Conservation (phyloP, 768 basidiomycete genomes). For the Lentinula edodes region DNA sequence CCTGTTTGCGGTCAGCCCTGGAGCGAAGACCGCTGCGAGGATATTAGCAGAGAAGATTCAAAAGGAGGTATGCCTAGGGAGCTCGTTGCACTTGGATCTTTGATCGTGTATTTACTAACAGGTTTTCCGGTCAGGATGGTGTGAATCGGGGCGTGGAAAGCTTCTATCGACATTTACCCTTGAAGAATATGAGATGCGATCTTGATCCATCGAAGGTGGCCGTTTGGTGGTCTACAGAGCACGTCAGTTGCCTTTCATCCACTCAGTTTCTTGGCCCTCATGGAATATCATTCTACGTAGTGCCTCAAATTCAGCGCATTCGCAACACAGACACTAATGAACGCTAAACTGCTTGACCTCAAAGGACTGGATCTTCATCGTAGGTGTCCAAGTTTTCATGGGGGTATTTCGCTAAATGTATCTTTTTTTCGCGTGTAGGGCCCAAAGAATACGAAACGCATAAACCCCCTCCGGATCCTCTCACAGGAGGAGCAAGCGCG, state of each 20-base stretch:
- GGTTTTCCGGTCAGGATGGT: constrained; percentile 33
- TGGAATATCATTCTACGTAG: constrained; percentile 14
- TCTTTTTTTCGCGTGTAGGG: constrained; percentile 19
- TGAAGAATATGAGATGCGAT: constrained; percentile 62
- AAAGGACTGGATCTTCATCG: constrained; percentile 44
- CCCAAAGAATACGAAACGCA: constrained; percentile 38
- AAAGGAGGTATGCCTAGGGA: constrained; percentile 31
- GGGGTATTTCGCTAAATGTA: background rate
- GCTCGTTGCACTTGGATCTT: background rate
- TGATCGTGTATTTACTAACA: background rate
- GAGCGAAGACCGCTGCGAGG: constrained; percentile 43
- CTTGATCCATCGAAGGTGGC: constrained; percentile 45
- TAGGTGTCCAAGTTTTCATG: constrained; percentile 16
- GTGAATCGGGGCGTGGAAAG: constrained; percentile 41
- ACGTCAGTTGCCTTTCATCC: constrained; percentile 24
- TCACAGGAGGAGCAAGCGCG: constrained; percentile 39
- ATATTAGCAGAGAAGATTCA: constrained; percentile 45
- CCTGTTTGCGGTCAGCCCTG: constrained; percentile 37
- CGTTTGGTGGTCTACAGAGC: constrained; percentile 53
- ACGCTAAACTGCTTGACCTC: constrained; percentile 38
- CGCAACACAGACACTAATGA: constrained; percentile 44
- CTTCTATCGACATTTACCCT: constrained; percentile 55
- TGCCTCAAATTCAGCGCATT: constrained; percentile 48
- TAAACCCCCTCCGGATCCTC: constrained; percentile 32
- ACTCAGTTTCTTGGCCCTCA: background rate